Percentiles rank a stretch among this genome's conserved stretches.
These are phyloP conservation scores for Chenopodium suecicum DNA, from an alignment of 148 eudicot species.

Conservation along the genomic window DNA sequence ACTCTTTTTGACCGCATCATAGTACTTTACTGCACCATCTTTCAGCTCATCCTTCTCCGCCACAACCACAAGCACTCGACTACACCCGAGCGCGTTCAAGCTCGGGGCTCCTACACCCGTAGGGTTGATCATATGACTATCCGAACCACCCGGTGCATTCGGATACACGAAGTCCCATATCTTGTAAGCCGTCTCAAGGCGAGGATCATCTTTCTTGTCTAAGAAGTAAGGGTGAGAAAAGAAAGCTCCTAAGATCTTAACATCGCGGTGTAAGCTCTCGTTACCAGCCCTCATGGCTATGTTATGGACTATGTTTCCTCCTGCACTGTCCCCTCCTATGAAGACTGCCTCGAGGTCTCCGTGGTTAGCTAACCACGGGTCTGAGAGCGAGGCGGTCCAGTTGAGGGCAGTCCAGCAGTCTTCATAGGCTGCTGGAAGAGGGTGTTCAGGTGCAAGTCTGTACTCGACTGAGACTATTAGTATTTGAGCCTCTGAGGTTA, in stretches of 20 bases:
- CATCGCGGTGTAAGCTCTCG: constrained; percentile 18
- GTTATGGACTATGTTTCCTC: constrained; percentile 61
- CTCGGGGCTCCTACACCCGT: constrained; percentile 28
- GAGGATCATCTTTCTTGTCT: constrained; percentile 18
- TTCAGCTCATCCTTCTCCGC: constrained; percentile 34
- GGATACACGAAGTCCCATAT: constrained; percentile 46
- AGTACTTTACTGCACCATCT: constrained; percentile 32
- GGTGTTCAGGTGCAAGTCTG: constrained; percentile 58
- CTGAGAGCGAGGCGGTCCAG: constrained; percentile 49
- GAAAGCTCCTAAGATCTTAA: constrained; percentile 36
- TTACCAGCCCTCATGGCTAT: constrained; percentile 38
- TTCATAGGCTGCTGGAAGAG: constrained; percentile 45
- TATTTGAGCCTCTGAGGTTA: constrained; percentile 32
- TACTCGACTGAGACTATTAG: constrained; percentile 48
- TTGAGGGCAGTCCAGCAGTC: constrained; percentile 63
- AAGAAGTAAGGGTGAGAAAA: constrained; percentile 36
- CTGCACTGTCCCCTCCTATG: constrained; percentile 59
- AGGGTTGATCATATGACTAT: constrained; percentile 39
- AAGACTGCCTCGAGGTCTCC: constrained; percentile 40
- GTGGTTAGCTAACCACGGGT: constrained; percentile 42
- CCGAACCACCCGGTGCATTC: constrained; percentile 30
- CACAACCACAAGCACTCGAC: constrained; percentile 36
- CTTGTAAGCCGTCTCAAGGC: constrained; percentile 14
- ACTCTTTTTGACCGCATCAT: constrained; percentile 29
- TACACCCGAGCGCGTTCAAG: constrained; percentile 30